Percentiles rank a stretch among this genome's conserved stretches.
phyloP scores from a whole-genome alignment of 257 asterid species.

The Datura wrightii region DNA sequence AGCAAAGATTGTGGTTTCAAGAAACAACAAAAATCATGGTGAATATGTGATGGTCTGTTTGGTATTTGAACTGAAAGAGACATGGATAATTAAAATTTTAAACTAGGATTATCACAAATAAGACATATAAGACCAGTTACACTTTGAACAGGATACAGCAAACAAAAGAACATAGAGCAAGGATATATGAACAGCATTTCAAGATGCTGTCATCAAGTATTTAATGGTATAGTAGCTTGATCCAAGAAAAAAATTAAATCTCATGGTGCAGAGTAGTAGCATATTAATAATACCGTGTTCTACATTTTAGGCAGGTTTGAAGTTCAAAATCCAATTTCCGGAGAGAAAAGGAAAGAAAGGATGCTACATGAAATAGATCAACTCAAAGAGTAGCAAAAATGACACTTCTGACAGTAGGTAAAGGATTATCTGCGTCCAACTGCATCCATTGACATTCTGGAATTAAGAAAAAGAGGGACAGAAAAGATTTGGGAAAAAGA shows the following conservation, averaged over 20 bases:
- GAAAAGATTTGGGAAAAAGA: neutral
- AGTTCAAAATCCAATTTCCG: neutral
- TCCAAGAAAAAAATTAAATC: too few species aligned
- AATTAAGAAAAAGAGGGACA: neutral
- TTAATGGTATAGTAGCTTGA: neutral
- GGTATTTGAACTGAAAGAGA: neutral
- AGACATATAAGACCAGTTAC: neutral
- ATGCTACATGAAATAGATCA: neutral
- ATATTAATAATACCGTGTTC: neutral
- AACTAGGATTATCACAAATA: neutral
- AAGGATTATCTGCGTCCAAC: neutral
- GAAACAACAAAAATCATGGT: neutral
- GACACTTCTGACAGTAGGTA: neutral
- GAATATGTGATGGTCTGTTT: neutral
- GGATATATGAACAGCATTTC: neutral
- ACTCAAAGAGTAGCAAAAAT: neutral
- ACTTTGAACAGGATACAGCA: slow-evolving; percentile 10
- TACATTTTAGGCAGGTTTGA: neutral
- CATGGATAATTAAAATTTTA: neutral
- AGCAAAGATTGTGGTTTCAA: neutral
- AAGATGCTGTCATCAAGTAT: neutral
- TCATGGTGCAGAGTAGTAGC: neutral
- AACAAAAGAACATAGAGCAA: neutral
- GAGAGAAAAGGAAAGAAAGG: neutral
- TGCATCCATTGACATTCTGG: neutral